A percentile compares a stretch with the other conserved stretches of the same genome.
Conservation (phyloP, 305 asterid genomes). For the Solanum hybrid region DNA sequence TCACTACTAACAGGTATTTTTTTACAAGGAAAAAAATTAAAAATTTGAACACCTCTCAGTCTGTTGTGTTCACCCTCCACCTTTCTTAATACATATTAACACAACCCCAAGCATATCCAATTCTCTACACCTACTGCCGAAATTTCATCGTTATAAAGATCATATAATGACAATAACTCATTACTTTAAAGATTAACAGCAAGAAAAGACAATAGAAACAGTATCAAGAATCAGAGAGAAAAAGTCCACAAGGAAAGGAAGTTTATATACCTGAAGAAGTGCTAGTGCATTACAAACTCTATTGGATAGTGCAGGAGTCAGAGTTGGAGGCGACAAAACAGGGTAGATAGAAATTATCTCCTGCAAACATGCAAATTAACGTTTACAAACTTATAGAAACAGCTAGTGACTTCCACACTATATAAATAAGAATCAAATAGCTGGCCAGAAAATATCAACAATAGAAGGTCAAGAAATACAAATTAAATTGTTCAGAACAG, state of each 20-base stretch:
- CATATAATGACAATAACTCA: neutral
- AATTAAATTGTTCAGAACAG: neutral
- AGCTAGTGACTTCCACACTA: neutral
- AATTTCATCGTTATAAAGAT: neutral
- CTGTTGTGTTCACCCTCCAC: neutral
- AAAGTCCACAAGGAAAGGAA: neutral
- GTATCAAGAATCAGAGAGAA: neutral
- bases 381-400: neutral
- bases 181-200: neutral
- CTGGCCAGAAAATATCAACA: neutral
- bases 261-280: conserved; percentile 69
- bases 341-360: conserved; percentile 93
- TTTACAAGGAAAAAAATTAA: neutral
- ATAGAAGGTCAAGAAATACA: neutral
- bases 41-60: neutral
- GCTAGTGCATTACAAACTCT: conserved; percentile 99
- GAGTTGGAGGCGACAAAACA: conserved; percentile 78
- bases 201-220: neutral
- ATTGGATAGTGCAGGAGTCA: conserved; percentile 84
- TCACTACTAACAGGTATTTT: neutral
- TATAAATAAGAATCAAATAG: neutral
- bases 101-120: neutral
- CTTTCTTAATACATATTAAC: neutral
- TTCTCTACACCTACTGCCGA: neutral
- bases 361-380: conserved; percentile 26